Percentiles rank a stretch among this genome's conserved stretches.
Evolutionary conservation across 2,329 filamentous ascomycete genomes (phyloP).

Genomic region (Arthroderma sp.): DNA sequence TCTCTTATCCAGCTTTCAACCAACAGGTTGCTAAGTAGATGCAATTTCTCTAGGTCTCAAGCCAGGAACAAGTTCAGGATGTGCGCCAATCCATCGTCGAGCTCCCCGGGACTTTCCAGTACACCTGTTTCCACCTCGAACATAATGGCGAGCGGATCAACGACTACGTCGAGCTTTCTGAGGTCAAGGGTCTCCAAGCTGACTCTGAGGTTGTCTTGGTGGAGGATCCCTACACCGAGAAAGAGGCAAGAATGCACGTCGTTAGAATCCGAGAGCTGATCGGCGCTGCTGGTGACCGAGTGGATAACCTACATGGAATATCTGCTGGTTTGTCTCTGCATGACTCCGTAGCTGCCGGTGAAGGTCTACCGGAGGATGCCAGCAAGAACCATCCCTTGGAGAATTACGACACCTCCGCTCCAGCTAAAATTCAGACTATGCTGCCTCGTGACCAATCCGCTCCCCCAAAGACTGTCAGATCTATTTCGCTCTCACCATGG

Average conservation of each 20-base stretch:
- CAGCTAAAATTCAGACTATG: conserved; percentile 55
- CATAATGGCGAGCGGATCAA: conserved; percentile 81
- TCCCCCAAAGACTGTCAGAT: conserved; percentile 81
- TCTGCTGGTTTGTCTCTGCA: conserved; percentile 75
- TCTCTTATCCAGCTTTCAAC: conserved; percentile 7
- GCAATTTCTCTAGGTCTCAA: conserved; percentile 51
- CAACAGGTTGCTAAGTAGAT: conserved; percentile 12
- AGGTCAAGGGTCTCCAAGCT: conserved; percentile 64
- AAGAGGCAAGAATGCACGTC: conserved; percentile 90
- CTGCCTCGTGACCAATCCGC: conserved; percentile 54
- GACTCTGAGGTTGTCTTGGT: conserved; percentile 71
- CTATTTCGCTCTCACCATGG: conserved; percentile 80
- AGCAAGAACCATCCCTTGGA: conserved; percentile 44
- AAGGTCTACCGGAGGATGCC: conserved; percentile 29
- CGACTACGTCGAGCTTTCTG: conserved; percentile 83
- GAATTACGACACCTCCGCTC: conserved; percentile 64
- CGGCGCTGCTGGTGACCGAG: conserved; percentile 76
- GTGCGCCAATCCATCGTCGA: conserved; percentile 94
- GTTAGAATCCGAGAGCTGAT: conserved; percentile 85
- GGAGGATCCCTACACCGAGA: conserved; percentile 95
- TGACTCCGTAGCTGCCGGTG: conserved; percentile 51
- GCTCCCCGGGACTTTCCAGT: conserved; percentile 81
- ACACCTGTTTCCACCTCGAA: conserved; percentile 97
- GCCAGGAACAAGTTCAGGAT: conserved; percentile 93
- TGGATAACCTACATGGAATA: conserved; percentile 76